phyloP scores from a whole-genome alignment of 169 alveolate species.

The Cytauxzoon felis region DNA sequence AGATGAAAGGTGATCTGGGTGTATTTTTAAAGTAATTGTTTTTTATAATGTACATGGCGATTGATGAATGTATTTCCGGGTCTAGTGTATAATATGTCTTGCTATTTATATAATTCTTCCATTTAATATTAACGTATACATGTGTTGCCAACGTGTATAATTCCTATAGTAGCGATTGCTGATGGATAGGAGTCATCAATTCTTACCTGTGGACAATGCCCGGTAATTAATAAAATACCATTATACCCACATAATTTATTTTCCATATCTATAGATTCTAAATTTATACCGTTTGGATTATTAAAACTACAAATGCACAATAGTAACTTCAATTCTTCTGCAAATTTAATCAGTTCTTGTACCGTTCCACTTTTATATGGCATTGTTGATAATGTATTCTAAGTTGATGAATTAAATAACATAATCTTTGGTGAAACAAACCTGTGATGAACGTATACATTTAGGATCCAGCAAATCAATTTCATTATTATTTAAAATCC shows the following conservation, averaged over 20 bases:
- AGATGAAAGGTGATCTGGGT: constrained; percentile 22
- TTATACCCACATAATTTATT: constrained; percentile 14
- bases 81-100: constrained; percentile 2
- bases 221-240: constrained; percentile 51
- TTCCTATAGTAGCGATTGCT: constrained; percentile 24
- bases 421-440: not conserved
- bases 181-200: not conserved
- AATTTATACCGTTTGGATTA: constrained; percentile 14
- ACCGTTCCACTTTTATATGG: constrained; percentile 46
- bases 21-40: constrained; percentile 5
- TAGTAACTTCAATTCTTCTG: constrained; percentile 36
- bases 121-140: constrained; percentile 8
- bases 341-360: constrained; percentile 37
- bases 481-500: constrained; percentile 49
- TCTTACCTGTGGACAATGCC: constrained; percentile 40
- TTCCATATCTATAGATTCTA: constrained; percentile 22
- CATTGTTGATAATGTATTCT: constrained; percentile 53
- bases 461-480: constrained; percentile 60
- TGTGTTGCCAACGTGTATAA: constrained; percentile 29
- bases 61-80: constrained; percentile 11
- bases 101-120: not conserved
- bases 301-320: constrained; percentile 29
- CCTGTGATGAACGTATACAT: constrained; percentile 60
- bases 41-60: constrained; percentile 28
- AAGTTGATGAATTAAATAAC: not conserved